phyloP scores from a whole-genome alignment of 139 green algal species.

The Coelastrella sp. region DNA sequence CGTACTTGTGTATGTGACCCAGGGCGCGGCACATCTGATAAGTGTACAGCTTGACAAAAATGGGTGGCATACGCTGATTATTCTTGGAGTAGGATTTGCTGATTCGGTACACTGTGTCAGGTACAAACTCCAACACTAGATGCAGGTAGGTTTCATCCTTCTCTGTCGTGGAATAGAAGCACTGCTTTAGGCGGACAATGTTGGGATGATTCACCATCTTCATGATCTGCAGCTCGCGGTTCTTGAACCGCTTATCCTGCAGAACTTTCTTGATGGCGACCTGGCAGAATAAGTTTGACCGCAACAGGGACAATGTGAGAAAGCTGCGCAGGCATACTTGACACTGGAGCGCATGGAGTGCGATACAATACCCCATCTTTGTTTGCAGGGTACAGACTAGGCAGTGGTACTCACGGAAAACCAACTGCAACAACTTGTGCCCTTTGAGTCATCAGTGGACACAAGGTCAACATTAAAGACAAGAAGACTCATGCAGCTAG shows the following conservation, averaged over 20 bases:
- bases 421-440: too few species aligned
- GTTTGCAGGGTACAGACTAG: too few species aligned
- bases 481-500: background rate
- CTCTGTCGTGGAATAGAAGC: constrained; percentile 93
- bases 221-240: constrained; percentile 99
- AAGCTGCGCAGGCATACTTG: too few species aligned
- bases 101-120: constrained; percentile 96
- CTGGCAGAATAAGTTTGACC: too few species aligned
- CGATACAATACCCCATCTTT: too few species aligned
- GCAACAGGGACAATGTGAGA: too few species aligned
- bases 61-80: constrained; percentile 92
- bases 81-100: constrained; percentile 97
- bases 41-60: constrained; percentile 96
- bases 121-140: constrained; percentile 98
- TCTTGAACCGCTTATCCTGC: constrained; percentile 99
- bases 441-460: too few species aligned
- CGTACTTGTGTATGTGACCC: constrained; percentile 84
- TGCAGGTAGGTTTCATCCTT: constrained; percentile 96
- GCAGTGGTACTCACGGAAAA: too few species aligned
- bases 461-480: too few species aligned
- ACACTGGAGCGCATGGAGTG: too few species aligned
- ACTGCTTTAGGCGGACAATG: constrained; percentile 97
- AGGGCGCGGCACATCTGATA: constrained; percentile 95
- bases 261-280: constrained; percentile 99
- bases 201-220: constrained; percentile 96